A percentile compares a stretch with the other conserved stretches of the same genome.
Evolutionary conservation across 495 filamentous ascomycete genomes (phyloP).

Genomic region (Friedmanniomyces simplex): DNA sequence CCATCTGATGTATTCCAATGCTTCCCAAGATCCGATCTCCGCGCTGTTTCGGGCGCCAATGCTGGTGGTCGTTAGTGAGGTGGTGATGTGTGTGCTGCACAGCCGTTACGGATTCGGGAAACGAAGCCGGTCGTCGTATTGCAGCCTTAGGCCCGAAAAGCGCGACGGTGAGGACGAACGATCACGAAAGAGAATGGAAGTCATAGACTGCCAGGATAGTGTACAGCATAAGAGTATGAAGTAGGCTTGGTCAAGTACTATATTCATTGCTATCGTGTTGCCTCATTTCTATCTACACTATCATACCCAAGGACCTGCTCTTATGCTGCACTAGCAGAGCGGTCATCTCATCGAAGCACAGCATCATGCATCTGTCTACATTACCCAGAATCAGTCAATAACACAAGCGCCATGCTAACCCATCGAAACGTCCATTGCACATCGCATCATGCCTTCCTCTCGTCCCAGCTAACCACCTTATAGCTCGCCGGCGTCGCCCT

Average conservation of each 20-base stretch:
- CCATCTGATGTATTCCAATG: too few species aligned
- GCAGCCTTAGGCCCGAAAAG: too few species aligned
- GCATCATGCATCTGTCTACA: background rate
- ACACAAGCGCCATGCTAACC: background rate
- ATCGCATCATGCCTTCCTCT: background rate
- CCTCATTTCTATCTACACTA: background rate
- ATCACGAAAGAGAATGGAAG: too few species aligned
- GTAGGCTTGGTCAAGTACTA: background rate
- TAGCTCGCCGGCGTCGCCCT: background rate
- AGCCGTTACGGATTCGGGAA: too few species aligned
- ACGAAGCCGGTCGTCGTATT: too few species aligned
- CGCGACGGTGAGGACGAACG: too few species aligned
- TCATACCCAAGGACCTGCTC: constrained; percentile 4
- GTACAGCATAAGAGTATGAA: background rate
- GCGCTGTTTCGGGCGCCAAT: too few species aligned
- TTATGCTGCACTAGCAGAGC: constrained; percentile 21
- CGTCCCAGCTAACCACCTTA: constrained; percentile 2
- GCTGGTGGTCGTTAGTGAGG: too few species aligned
- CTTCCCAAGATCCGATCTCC: too few species aligned
- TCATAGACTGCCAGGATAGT: too few species aligned
- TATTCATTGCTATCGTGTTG: background rate
- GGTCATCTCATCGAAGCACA: background rate
- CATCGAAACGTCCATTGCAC: background rate
- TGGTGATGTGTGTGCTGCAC: too few species aligned
- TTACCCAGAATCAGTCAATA: background rate